Evolutionary conservation across 352 stramenopile genomes (phyloP).

Genomic region (Globisporangium orthogonon): DNA sequence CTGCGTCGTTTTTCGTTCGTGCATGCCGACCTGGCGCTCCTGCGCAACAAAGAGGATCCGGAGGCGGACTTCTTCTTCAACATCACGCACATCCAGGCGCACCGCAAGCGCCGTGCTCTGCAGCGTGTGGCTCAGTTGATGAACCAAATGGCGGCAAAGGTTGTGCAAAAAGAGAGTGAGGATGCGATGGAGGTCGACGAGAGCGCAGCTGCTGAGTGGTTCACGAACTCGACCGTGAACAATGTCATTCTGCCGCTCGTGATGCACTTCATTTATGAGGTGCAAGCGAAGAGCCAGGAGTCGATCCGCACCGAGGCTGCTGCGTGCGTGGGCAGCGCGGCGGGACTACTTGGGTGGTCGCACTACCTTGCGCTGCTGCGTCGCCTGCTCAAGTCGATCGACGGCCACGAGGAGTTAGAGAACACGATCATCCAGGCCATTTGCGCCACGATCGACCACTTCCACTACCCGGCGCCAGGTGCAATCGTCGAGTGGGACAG

Average conservation of each 20-base stretch:
- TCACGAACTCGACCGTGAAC: slow-evolving; percentile 87
- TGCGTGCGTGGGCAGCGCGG: slow-evolving; percentile 87
- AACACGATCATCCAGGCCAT: slow-evolving; percentile 85
- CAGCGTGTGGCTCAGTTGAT: slow-evolving; percentile 88
- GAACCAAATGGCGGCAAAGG: slow-evolving; percentile 50
- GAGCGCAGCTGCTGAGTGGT: slow-evolving; percentile 20
- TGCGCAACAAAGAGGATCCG: slow-evolving; percentile 79
- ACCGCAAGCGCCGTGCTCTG: slow-evolving; percentile 91
- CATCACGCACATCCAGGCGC: slow-evolving; percentile 97
- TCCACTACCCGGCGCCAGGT: slow-evolving; percentile 88
- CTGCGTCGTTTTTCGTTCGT: slow-evolving; percentile 47
- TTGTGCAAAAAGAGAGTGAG: slow-evolving; percentile 1
- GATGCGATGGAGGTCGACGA: slow-evolving; percentile 17
- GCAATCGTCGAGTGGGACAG: slow-evolving; percentile 31
- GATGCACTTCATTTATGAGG: slow-evolving; percentile 95
- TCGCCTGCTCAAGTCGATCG: slow-evolving; percentile 89
- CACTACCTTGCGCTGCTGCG: slow-evolving; percentile 94
- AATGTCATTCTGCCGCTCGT: slow-evolving; percentile 94
- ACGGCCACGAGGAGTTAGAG: slow-evolving; percentile 91
- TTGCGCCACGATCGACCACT: slow-evolving; percentile 94
- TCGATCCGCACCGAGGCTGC: slow-evolving; percentile 92
- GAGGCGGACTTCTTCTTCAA: slow-evolving; percentile 99
- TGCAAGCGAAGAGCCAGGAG: slow-evolving; percentile 90
- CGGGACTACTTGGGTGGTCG: slow-evolving; percentile 92
- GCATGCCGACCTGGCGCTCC: slow-evolving; percentile 55